A percentile compares a stretch with the other conserved stretches of the same genome.
Conservation (phyloP, 192 early-diverging fungal genomes). For the Cetraspora pellucida region DNA sequence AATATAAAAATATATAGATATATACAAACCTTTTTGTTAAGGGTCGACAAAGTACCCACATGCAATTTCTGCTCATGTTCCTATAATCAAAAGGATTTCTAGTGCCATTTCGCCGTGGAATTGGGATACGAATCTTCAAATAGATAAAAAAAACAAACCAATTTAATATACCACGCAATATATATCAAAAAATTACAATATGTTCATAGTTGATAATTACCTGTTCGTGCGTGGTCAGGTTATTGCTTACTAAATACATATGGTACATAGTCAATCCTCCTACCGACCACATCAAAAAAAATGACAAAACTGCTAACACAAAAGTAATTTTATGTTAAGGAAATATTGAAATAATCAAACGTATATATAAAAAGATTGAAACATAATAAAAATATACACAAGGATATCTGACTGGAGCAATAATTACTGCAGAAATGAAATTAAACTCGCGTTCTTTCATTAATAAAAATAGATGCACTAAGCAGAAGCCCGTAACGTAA, state of each 20-base stretch:
- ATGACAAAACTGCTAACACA: conserved; percentile 64
- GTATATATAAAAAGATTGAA: not conserved
- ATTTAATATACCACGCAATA: not conserved
- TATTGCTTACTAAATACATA: conserved; percentile 65
- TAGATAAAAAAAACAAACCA: not conserved
- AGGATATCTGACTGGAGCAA: conserved; percentile 35
- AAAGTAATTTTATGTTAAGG: conserved; percentile 44
- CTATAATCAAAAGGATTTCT: conserved; percentile 57
- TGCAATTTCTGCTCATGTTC: conserved; percentile 50
- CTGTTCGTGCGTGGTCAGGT: conserved; percentile 91
- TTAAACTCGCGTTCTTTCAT: conserved; percentile 31
- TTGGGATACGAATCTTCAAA: conserved; percentile 44
- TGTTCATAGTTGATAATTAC: conserved; percentile 36
- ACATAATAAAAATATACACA: not conserved
- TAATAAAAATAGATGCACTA: conserved; percentile 58
- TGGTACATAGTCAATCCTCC: conserved; percentile 79
- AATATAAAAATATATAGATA: no score
- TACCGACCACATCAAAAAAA: conserved; percentile 67
- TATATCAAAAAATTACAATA: not conserved
- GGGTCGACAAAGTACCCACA: conserved; percentile 59
- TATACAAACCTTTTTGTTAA: conserved; percentile 48
- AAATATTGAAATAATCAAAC: conserved; percentile 25
- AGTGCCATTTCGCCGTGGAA: conserved; percentile 39
- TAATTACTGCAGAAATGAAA: not conserved
- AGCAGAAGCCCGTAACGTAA: conserved; percentile 61